These are phyloP conservation scores for Blastobotrys arbuscula DNA, from an alignment of 1,139 yeast species.

Conservation along the genomic window DNA sequence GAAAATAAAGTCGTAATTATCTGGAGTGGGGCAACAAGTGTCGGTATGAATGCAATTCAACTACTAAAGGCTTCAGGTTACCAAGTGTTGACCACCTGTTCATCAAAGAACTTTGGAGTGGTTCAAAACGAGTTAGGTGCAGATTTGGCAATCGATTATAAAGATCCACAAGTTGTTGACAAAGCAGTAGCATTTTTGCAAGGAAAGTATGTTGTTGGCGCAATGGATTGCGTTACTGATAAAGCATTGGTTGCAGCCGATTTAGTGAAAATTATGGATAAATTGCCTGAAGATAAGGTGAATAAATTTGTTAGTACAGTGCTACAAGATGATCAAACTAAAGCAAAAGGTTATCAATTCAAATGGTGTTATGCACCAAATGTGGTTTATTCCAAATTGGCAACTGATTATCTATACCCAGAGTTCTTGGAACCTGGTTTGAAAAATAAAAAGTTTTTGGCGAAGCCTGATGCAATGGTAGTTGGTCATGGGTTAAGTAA, in stretches of 20 bases:
- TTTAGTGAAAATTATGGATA: neutral
- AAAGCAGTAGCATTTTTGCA: neutral
- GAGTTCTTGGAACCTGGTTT: too few species aligned
- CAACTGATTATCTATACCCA: too few species aligned
- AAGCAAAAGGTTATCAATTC: too few species aligned
- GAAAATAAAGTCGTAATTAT: constrained; percentile 13
- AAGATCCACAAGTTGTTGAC: neutral
- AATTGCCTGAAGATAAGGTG: too few species aligned
- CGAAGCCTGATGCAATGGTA: too few species aligned
- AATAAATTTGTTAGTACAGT: too few species aligned
- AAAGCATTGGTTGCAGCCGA: neutral
- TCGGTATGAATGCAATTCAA: constrained; percentile 53
- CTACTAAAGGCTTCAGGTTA: constrained; percentile 47
- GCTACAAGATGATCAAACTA: too few species aligned
- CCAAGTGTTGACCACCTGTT: constrained; percentile 51
- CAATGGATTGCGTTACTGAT: neutral
- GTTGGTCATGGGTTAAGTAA: too few species aligned
- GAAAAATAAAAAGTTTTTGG: too few species aligned
- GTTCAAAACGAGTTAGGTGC: neutral
- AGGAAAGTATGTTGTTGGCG: neutral
- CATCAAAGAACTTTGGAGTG: constrained; percentile 38
- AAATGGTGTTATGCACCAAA: too few species aligned
- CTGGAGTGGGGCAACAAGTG: constrained; percentile 62
- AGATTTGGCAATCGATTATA: neutral
- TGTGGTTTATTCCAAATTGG: too few species aligned